Evolutionary conservation across 2,329 filamentous ascomycete species (phyloP), one percentile per base, ranked within the genome.

Genomic region (Chaetomium olivaceum): DNA sequence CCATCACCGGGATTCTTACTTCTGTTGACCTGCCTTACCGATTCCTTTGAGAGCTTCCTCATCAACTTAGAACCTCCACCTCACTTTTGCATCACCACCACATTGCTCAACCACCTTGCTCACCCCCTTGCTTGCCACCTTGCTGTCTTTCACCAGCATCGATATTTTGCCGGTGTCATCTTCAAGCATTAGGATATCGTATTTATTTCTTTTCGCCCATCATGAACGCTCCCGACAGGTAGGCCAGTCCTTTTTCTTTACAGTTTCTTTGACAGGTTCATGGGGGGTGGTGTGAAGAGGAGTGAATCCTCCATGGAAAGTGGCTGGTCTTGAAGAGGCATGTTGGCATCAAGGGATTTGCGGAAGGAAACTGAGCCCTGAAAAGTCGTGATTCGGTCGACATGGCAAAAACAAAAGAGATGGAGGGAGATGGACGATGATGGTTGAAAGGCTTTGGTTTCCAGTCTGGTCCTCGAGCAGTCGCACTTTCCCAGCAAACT

Each of bases 221-320:
- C 2, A 73, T 73, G 71, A 73, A 73, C 67, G 71, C 71, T 23
- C 71, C 71, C 1, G 71, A 73, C 48, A 66, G 71, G 71, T 72
- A 39, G 63, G 70, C 70, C n/a, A 16, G 23, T 4, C 56, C 14
- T 21, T 51, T 58, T 50, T 56, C 46, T 1, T 31, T 60, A 58
- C 56, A 21, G 54, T 9, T 52, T 54, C 54, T 46, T 31, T 46
- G 27, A 59, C 29, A 19, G 29, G 31, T 7, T 33, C 2, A 12
- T 19, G 8, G 48, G 56, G 56, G 4, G 8, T 33, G 19, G 23
- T 9, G 9, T 52, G 33, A 31, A 56, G 14, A 33, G 6, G 58
- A 14, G n/a, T 11, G 16, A 57, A 14, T 25, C n/a, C 5, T 43
- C 11, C 4, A 16, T 9, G 12, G 12, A 39, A 27, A 54, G 51